A percentile compares a stretch with the other conserved stretches of the same genome.
phyloP scores from a whole-genome alignment of 495 filamentous ascomycete genomes.

The Amorphotheca resinae region DNA sequence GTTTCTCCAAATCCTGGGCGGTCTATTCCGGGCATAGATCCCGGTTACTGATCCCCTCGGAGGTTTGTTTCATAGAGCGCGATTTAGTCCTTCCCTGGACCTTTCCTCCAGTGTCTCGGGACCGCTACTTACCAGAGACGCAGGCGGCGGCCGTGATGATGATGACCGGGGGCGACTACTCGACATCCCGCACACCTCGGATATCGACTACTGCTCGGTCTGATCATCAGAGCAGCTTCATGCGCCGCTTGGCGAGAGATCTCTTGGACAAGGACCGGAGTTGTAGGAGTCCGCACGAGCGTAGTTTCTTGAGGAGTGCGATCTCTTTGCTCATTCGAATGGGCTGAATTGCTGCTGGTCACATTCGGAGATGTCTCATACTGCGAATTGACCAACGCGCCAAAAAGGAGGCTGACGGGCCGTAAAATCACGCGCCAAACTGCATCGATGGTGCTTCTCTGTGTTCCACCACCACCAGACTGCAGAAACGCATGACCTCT shows the following conservation, averaged over 20 bases:
- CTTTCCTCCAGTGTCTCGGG: too few relatives aligned
- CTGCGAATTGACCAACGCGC: background rate
- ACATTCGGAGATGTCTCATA: background rate
- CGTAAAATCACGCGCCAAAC: slow-evolving; percentile 1
- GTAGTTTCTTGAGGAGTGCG: slow-evolving; percentile 7
- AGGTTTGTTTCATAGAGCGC: slow-evolving; percentile 21
- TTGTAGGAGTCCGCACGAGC: too few relatives aligned
- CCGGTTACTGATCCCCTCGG: slow-evolving; percentile 10
- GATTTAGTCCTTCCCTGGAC: too few relatives aligned
- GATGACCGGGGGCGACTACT: slow-evolving; percentile 5
- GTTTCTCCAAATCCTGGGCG: background rate
- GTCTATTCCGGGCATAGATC: slow-evolving; percentile 9
- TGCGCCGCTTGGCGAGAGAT: slow-evolving; percentile 2
- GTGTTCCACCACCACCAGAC: background rate
- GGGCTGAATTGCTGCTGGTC: background rate
- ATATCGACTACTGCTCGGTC: slow-evolving; percentile 7
- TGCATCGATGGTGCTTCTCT: background rate
- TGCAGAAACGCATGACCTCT: background rate
- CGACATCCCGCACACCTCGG: slow-evolving; percentile 1
- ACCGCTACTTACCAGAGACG: slow-evolving; percentile 10
- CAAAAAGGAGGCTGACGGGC: background rate
- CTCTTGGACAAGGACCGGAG: slow-evolving; percentile 6
- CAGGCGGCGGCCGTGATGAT: slow-evolving; percentile 6
- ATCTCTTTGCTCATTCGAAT: slow-evolving; percentile 2
- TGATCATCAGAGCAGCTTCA: slow-evolving; percentile 8